Base-by-base conservation (phyloP, 2,329 filamentous ascomycete genomes). In the Ophiocordyceps camponoti-floridani region DNA sequence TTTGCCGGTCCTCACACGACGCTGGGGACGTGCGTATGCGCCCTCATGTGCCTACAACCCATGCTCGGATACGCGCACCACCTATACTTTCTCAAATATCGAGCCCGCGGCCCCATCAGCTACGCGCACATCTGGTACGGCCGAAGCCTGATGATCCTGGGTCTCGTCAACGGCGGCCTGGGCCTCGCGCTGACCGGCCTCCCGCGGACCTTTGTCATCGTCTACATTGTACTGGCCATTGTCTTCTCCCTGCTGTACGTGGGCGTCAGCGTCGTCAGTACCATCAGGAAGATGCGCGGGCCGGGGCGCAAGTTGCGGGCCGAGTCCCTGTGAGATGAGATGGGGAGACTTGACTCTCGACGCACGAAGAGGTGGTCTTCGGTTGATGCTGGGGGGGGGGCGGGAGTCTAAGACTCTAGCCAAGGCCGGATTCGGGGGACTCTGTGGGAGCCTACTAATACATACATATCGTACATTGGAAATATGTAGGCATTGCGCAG, bases 101-200 rank as follows among this genome's bases (percentile, higher is more conserved):
- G 66, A 44, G 41, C 52, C 26, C 72, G 77, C 33, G 69, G 69
- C 7, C 14, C 62, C 38, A 54, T 78, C 48, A 76, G 73, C 49
- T 59, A 78, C 50, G 54, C 63, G 1, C 78, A 82, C 54, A 70
- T 79, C 50, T 81, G 75, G 74, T 77, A 69, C 52, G 78, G 78
- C 12, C 69, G 77, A 16, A 52, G 62, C 1, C 56, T 81, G 40
- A 72, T 82, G 49, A 45, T 72, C 16, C 54, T 80, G 3, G 77
- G 74, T 26, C 64, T 80, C 41, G 56, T 81, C 51, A 82, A 82
- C 52, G 78, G 77, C 45, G 78, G 77, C 0, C 57, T 82, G 4
- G 78, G 78, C 4, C 60, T 82, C 27, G 48, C 68, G 49, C 61
- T 78, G 14, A 64, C 71, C 1, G 49, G 51, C 14, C 64, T 67